phyloP scores from a whole-genome alignment of 306 rosid genomes.

The Gastrolobium bilobum region DNA sequence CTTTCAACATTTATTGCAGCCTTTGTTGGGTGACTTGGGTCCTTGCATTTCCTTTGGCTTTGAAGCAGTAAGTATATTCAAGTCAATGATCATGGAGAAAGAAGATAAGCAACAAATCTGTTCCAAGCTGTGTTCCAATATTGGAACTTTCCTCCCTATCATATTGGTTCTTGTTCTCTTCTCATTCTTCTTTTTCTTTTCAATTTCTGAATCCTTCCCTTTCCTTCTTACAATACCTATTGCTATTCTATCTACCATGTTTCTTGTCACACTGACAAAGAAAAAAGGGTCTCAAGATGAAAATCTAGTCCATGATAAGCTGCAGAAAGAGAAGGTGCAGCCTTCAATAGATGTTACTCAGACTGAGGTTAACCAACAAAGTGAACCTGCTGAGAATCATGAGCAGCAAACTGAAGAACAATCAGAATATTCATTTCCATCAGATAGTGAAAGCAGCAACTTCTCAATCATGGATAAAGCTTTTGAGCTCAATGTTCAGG shows the following conservation, averaged over 20 bases:
- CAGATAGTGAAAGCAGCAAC: conserved; percentile 62
- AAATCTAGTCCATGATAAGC: conserved; percentile 33
- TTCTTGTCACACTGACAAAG: conserved; percentile 56
- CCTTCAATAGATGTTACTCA: conserved; percentile 35
- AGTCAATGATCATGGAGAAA: conserved; percentile 57
- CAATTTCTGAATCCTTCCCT: conserved; percentile 52
- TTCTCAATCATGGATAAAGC: conserved; percentile 49
- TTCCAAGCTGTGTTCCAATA: conserved; percentile 43
- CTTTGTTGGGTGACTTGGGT: conserved; percentile 1
- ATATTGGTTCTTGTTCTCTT: conserved; percentile 52
- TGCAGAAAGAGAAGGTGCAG: conserved; percentile 23
- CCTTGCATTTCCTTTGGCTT: not conserved
- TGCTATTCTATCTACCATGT: conserved; percentile 54
- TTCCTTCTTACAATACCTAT: conserved; percentile 56
- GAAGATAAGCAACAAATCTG: conserved; percentile 41
- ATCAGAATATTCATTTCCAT: conserved; percentile 45
- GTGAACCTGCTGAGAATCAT: conserved; percentile 44
- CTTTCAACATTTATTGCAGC: conserved; percentile 25
- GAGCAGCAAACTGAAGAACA: conserved; percentile 49
- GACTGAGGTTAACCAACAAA: conserved; percentile 40
- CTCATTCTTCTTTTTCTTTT: conserved; percentile 47
- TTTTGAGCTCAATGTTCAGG: conserved; percentile 44
- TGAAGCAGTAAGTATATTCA: not conserved
- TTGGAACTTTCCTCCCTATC: conserved; percentile 36
- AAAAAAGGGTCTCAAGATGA: conserved; percentile 49